Conservation (phyloP, 768 basidiomycete species). For the Suillus occidentalis region DNA sequence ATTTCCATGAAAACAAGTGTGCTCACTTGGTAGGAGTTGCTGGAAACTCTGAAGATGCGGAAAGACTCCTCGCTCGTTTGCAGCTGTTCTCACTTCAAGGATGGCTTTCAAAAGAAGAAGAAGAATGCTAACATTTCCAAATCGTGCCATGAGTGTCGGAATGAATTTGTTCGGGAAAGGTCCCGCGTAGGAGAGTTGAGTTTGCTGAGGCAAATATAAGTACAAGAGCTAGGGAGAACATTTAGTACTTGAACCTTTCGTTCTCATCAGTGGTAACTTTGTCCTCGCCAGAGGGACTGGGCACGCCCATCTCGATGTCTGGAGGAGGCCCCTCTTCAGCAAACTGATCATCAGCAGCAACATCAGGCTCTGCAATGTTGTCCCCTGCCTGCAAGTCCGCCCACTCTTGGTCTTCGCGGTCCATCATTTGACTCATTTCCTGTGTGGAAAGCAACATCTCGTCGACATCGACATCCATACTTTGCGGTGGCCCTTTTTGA, state of each 20-base stretch:
- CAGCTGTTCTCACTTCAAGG: conserved; percentile 14
- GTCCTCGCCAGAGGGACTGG: background rate
- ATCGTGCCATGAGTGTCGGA: background rate
- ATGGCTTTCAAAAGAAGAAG: background rate
- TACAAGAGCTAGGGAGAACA: background rate
- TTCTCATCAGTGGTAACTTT: background rate
- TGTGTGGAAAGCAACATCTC: conserved; percentile 33
- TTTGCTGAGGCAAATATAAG: background rate
- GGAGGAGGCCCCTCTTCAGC: conserved; percentile 7
- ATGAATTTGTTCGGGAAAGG: background rate
- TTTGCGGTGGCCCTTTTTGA: conserved; percentile 5
- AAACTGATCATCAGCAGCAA: conserved; percentile 7
- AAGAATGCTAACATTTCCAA: background rate
- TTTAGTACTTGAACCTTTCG: background rate
- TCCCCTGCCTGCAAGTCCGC: conserved; percentile 16
- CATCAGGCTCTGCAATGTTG: conserved; percentile 14
- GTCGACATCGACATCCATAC: conserved; percentile 30
- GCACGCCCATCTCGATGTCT: background rate
- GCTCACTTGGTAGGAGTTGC: conserved; percentile 25
- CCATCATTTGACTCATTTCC: conserved; percentile 31
- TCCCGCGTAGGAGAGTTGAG: background rate
- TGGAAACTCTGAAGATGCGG: conserved; percentile 12
- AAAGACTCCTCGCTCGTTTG: conserved; percentile 27
- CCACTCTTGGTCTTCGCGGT: conserved; percentile 23
- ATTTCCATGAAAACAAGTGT: background rate